Percentiles rank a stretch among this genome's conserved stretches.
These are phyloP conservation scores for Mycena citricolor DNA, from an alignment of 1,284 basidiomycete species.

Conservation along the genomic window DNA sequence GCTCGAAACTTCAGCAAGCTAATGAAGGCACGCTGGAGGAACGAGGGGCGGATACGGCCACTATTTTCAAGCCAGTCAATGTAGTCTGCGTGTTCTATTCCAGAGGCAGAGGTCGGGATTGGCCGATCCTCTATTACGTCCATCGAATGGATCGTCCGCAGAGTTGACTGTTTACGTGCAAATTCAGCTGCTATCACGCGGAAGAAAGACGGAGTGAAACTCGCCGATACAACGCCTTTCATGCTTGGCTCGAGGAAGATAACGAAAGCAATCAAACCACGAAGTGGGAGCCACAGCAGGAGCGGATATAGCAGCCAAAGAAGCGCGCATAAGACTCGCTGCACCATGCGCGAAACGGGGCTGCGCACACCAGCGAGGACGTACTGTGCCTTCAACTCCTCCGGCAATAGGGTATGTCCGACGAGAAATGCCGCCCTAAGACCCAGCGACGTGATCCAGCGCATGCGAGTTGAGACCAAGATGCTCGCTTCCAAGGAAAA, in stretches of 20 bases:
- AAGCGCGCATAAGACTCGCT: slow-evolving; percentile 6
- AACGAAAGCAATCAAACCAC: slow-evolving; percentile 16
- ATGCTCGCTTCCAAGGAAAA: slow-evolving; percentile 13
- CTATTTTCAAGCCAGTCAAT: no score
- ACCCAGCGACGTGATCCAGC: slow-evolving; percentile 11
- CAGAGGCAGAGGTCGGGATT: no score
- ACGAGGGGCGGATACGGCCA: no score
- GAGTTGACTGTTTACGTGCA: slow-evolving; percentile 10
- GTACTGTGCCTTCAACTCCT: slow-evolving; percentile 13
- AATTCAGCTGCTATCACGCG: no score
- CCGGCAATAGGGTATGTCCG: slow-evolving; percentile 15
- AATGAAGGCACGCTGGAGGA: no score
- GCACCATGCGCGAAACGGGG: slow-evolving; percentile 6
- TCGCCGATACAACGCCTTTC: no score
- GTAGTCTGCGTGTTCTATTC: no score
- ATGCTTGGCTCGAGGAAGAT: slow-evolving; percentile 18
- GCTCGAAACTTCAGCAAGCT: no score
- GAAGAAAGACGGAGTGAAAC: no score
- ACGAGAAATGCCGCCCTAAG: slow-evolving; percentile 13
- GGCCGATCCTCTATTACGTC: slow-evolving; percentile 18
- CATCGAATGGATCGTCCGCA: slow-evolving; percentile 16
- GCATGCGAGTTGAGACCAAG: slow-evolving; percentile 8
- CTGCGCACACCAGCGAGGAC: slow-evolving; percentile 8
- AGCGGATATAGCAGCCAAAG: slow-evolving; percentile 15
- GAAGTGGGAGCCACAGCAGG: slow-evolving; percentile 16